Evolutionary conservation across 1,284 basidiomycete genomes (phyloP).

Genomic region (Pterulicium gracile): DNA sequence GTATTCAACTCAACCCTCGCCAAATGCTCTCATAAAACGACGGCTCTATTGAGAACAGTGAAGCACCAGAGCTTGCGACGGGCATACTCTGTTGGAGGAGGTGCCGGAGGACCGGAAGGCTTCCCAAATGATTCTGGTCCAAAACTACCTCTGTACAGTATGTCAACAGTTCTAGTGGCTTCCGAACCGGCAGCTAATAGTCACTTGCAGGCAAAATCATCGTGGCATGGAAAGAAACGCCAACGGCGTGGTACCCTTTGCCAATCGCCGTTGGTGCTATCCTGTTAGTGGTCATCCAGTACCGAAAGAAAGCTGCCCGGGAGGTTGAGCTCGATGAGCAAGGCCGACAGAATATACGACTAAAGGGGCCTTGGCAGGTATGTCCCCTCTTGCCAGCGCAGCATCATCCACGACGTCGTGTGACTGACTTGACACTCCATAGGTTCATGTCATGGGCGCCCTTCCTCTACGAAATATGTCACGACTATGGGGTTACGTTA

Average conservation of each 20-base stretch:
- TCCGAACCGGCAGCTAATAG: constrained; percentile 4
- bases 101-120: constrained; percentile 18
- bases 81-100: constrained; percentile 33
- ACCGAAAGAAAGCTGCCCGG: constrained; percentile 47
- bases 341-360: constrained; percentile 59
- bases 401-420: neutral
- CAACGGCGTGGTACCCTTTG: constrained; percentile 92
- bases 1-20: constrained; percentile 41
- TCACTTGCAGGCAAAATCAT: constrained; percentile 33
- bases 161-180: constrained; percentile 13
- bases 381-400: constrained; percentile 23
- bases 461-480: constrained; percentile 91
- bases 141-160: constrained; percentile 40
- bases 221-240: constrained; percentile 80
- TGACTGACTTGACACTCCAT: constrained; percentile 1
- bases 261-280: constrained; percentile 88
- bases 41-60: constrained; percentile 34
- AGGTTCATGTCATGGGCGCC: constrained; percentile 95
- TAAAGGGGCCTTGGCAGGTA: constrained; percentile 94
- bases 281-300: constrained; percentile 77
- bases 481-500: constrained; percentile 92
- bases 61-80: constrained; percentile 29
- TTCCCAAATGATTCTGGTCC: constrained; percentile 18
- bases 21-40: constrained; percentile 36
- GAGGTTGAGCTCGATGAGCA: constrained; percentile 67